Evolutionary conservation across 2,329 filamentous ascomycete genomes (phyloP), one percentile per base, ranked within the genome.

Genomic region (Drechslerella coelobrocha): DNA sequence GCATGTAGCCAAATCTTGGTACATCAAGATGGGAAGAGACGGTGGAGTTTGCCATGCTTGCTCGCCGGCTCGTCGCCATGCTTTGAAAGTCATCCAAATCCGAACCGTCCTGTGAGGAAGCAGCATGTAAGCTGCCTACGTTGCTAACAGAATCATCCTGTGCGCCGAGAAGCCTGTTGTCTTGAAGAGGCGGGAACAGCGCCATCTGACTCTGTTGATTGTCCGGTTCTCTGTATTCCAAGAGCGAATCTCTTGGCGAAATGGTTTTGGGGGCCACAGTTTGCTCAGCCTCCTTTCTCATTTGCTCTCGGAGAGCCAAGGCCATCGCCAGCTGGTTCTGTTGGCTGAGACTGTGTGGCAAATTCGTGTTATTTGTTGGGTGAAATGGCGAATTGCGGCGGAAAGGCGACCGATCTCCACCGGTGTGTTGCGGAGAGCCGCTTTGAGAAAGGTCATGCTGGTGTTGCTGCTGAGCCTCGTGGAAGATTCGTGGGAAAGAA

Each of bases 221-320:
- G 7, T 92, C 89, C 0, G 82, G 79, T 39, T 94, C 91, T 72
- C 88, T 85, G 77, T 92, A 96, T 69, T 97, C 92, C 53, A 97
- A 81, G 68, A 96, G 80, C 0, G 92, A 90, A 76, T 97, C 93
- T 80, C 96, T 95, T 23, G 93, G 94, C 1, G 93, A 97, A 50
- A 99, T 96, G 0, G 93, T 96, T 79, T 91, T 90, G 1, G 86
- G 83, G n/a, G 88, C 83, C 17, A 72, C 77, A 37, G 77, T 74
- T 72, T 78, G 74, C 54, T 79, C 75, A 45, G 81, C 76, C 69
- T 80, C 78, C 23, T 83, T 78, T 56, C 72, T 75, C 52, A 78
- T 77, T 51, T 78, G 61, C 54, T 76, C 76, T 26, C 75, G 73
- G 27, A 72, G 61, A 47, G 74, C 63, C 14, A 73, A 55, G 27